Percentiles rank a stretch among this genome's conserved stretches.
Evolutionary conservation across 1,139 yeast species (phyloP).

Genomic region (Suhomyces choctaworum): DNA sequence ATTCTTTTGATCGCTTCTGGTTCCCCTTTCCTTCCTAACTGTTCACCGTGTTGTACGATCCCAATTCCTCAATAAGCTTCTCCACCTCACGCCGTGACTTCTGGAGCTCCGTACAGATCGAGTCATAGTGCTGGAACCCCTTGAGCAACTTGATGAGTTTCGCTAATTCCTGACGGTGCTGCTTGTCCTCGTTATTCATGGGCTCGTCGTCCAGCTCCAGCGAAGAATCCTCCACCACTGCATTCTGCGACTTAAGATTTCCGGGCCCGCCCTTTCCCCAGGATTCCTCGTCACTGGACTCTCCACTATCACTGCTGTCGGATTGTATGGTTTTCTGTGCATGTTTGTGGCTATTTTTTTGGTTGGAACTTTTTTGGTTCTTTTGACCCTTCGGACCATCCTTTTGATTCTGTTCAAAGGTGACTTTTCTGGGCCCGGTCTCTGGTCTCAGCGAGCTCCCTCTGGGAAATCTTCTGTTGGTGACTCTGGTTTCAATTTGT

Average conservation of each 20-base stretch:
- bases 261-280: neutral
- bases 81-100: slow-evolving; percentile 59
- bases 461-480: slow-evolving; percentile 11
- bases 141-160: slow-evolving; percentile 49
- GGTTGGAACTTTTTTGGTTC: too few species aligned
- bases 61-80: slow-evolving; percentile 43
- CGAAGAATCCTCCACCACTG: slow-evolving; percentile 13
- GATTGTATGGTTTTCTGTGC: slow-evolving; percentile 5
- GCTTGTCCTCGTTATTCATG: slow-evolving; percentile 11
- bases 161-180: slow-evolving; percentile 34
- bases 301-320: slow-evolving; percentile 5
- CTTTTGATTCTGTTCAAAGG: slow-evolving; percentile 28
- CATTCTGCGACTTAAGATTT: neutral
- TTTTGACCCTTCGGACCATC: neutral
- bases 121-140: slow-evolving; percentile 66
- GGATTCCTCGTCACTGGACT: slow-evolving; percentile 8
- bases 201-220: slow-evolving; percentile 9
- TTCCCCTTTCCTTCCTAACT: slow-evolving; percentile 21
- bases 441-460: slow-evolving; percentile 17
- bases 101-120: slow-evolving; percentile 68
- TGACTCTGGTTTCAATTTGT: slow-evolving; percentile 26
- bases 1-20: too few species aligned
- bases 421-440: slow-evolving; percentile 31
- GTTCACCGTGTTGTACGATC: slow-evolving; percentile 45
- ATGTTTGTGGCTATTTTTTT: slow-evolving; percentile 18